A percentile compares a stretch with the other conserved stretches of the same genome.
phyloP scores from a whole-genome alignment of 202 grass and related monocot genomes.

The Hordeum pubiflorum region DNA sequence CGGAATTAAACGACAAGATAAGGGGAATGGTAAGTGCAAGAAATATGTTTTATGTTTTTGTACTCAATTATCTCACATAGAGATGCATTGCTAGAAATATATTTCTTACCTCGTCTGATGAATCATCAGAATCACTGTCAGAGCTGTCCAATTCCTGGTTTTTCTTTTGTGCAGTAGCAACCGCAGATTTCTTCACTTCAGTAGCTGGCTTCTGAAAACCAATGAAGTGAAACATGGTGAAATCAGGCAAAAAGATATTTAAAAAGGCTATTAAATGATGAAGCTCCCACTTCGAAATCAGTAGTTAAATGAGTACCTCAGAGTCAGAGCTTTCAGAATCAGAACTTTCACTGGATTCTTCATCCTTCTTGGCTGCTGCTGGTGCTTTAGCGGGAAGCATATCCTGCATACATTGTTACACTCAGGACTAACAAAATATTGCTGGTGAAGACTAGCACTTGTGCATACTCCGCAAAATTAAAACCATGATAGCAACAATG shows the following conservation, averaged over 20 bases:
- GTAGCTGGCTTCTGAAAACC: constrained; percentile 43
- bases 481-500: background rate
- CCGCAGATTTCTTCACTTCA: constrained; percentile 35
- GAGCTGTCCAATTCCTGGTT: constrained; percentile 32
- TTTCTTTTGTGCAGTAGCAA: constrained; percentile 39
- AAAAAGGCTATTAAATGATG: background rate
- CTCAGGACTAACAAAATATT: background rate
- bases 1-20: background rate
- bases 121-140: constrained; percentile 55
- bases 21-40: background rate
- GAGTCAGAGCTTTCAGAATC: constrained; percentile 47
- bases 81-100: background rate
- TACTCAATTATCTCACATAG: background rate
- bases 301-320: constrained; percentile 28
- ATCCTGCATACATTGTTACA: constrained; percentile 21
- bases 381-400: constrained; percentile 29
- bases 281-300: background rate
- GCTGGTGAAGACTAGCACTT: background rate
- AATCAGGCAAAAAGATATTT: constrained; percentile 1
- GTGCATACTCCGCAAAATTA: background rate
- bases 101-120: constrained; percentile 43
- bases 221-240: background rate
- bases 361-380: constrained; percentile 39
- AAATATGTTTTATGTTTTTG: background rate
- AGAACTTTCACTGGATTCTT: constrained; percentile 46